Base-by-base conservation (phyloP, 2,329 filamentous ascomycete genomes). In the Spiromastix sp. region DNA sequence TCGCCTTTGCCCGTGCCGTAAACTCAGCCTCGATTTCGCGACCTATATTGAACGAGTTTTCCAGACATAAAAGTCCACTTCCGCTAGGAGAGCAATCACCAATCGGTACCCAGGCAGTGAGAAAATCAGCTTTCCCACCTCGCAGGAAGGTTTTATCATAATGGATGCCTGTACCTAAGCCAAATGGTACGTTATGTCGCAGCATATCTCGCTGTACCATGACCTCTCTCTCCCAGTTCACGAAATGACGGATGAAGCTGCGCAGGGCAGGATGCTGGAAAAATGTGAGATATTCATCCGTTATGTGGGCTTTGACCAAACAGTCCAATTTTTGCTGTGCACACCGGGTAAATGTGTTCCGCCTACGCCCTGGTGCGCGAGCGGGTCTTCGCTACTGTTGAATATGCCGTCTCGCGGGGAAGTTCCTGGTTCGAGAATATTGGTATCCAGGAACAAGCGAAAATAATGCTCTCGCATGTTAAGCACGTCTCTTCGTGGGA, bases 101-200 rank as follows among this genome's bases (percentile, higher is more conserved):
- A 13, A 66, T 62, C 6, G 54, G 52, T 1, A 57, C 53, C 55
- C 54, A 57, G 3, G 51, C 52, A 7, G 50, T 57, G 3, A 56
- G 38, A 31, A 54, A 54, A 18, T 48, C 48, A 4, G 54, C 52
- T 15, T 58, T 50, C 4, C 60, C 60, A 11, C 46, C 55, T 11
- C 61, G 51, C 4, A 66, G 50, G 40, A 64, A 66, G 25, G 60
- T 46, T 28, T 59, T 51, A 38, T 65, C 61, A 42, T 65, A 64
- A 41, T 66, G 61, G 3, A 64, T 54, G 3, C 58, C 60, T 1
- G 59, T 63, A 26, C 52, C 52, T 10, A 52, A 34, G 5, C 56
- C 56, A 13, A 50, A 42, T 1, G 60, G 60, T 8, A 59, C 54
- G 34, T 61, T 62, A 40, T 64, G 59, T 3, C 61, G 48, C 18